Conservation (phyloP, 2,329 filamentous ascomycete species). For the Cercospora nicotianae region DNA sequence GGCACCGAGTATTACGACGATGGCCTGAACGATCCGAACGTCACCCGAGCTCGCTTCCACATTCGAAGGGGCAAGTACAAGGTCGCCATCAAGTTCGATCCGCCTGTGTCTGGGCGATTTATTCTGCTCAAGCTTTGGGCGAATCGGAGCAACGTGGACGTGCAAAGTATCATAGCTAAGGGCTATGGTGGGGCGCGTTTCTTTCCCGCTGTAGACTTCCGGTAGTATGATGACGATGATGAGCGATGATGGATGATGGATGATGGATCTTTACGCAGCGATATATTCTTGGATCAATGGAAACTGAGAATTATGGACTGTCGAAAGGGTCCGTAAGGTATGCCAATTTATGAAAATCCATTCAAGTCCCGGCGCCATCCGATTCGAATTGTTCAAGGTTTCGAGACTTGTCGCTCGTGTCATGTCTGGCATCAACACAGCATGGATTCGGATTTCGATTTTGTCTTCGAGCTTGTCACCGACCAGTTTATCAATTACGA, state of each 20-base stretch:
- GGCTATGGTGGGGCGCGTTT: conserved; percentile 85
- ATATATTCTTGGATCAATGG: not conserved
- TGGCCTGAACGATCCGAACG: conserved; percentile 32
- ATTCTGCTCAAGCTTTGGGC: conserved; percentile 91
- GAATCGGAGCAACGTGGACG: conserved; percentile 78
- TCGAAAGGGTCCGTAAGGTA: not conserved
- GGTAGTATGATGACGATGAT: conserved; percentile 9
- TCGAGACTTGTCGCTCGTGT: not conserved
- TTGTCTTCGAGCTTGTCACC: not conserved
- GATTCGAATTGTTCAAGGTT: not conserved
- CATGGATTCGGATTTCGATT: not conserved
- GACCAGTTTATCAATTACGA: not conserved
- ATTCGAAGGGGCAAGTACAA: conserved; percentile 80
- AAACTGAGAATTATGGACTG: not conserved
- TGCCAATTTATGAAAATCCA: not conserved
- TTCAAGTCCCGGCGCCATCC: not conserved
- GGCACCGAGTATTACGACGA: conserved; percentile 26
- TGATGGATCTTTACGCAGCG: not conserved
- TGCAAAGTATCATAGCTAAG: conserved; percentile 79
- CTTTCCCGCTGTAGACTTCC: conserved; percentile 51
- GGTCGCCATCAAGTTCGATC: conserved; percentile 83
- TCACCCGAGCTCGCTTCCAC: conserved; percentile 71
- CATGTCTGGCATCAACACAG: not conserved
- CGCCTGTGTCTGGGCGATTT: conserved; percentile 68
- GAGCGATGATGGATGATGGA: not conserved